Percentiles rank a stretch among this genome's conserved stretches.
Conservation (phyloP, 192 early-diverging fungal species). For the Phycomyces blakesleeanus region DNA sequence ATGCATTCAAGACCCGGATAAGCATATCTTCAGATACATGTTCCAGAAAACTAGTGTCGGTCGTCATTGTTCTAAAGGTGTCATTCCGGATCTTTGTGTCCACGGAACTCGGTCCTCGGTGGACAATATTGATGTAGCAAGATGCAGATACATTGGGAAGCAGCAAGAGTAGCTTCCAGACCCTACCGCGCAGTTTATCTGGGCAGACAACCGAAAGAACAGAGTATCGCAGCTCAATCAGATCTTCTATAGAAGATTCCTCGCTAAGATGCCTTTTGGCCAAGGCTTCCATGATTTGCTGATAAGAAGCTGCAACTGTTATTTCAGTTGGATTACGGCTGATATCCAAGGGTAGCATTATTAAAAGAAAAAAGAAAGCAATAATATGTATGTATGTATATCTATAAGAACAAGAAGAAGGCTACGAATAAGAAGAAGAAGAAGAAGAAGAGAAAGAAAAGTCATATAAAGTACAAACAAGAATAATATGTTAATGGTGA, state of each 20-base stretch:
- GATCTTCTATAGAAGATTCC: neutral
- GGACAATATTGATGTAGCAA: slow-evolving; percentile 71
- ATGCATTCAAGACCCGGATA: slow-evolving; percentile 78
- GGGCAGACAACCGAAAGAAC: neutral
- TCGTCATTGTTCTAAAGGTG: slow-evolving; percentile 80
- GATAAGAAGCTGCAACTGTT: neutral
- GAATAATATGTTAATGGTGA: neutral
- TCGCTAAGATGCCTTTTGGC: neutral
- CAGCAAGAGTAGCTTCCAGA: slow-evolving; percentile 77
- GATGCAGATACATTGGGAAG: slow-evolving; percentile 65
- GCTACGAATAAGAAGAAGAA: neutral
- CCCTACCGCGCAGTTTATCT: slow-evolving; percentile 43
- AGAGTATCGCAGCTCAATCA: neutral
- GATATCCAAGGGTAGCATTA: neutral
- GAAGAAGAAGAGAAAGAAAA: neutral
- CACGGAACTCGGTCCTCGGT: slow-evolving; percentile 64
- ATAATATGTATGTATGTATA: no score
- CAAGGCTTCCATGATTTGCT: neutral
- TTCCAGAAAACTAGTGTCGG: slow-evolving; percentile 69
- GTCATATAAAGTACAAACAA: neutral
- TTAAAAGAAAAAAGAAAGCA: no score
- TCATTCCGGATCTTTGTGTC: slow-evolving; percentile 89
- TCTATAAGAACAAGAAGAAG: neutral
- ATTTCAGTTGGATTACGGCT: neutral
- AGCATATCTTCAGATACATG: slow-evolving; percentile 70